These are phyloP conservation scores for Pleoardoris graminearum DNA, from an alignment of 2,329 filamentous ascomycete genomes.

Conservation along the genomic window DNA sequence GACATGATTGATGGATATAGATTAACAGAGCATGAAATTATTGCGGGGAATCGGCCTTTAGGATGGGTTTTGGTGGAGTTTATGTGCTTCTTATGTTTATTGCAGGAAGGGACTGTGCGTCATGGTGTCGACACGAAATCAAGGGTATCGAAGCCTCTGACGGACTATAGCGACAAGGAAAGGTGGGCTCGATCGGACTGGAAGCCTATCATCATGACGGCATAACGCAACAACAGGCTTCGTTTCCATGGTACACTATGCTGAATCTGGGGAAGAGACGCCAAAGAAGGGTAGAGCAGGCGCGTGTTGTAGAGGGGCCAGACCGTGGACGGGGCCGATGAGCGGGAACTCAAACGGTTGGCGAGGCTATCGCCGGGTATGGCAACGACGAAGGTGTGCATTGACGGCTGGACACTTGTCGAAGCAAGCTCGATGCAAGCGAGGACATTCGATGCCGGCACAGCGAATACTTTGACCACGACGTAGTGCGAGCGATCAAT, in stretches of 20 bases:
- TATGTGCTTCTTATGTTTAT: not conserved
- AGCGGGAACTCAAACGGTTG: not conserved
- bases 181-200: not conserved
- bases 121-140: not conserved
- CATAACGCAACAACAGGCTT: not conserved
- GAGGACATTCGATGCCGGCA: too few species aligned
- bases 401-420: too few species aligned
- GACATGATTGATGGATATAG: constrained; percentile 31
- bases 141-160: not conserved
- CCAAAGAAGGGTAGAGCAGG: not conserved
- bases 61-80: too few species aligned
- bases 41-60: too few species aligned
- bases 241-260: not conserved
- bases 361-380: too few species aligned
- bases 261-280: not conserved
- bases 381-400: too few species aligned
- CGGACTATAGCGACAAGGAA: not conserved
- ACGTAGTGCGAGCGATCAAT: too few species aligned
- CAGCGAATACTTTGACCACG: too few species aligned
- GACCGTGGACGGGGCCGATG: too few species aligned
- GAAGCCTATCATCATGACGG: constrained; percentile 2
- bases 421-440: too few species aligned
- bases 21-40: constrained; percentile 1
- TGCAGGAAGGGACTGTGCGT: constrained; percentile 4
- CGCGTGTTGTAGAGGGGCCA: too few species aligned